Evolutionary conservation across 202 grass and related monocot genomes (phyloP), one percentile per base, ranked within the genome.

Genomic region (Musa balbisiana): DNA sequence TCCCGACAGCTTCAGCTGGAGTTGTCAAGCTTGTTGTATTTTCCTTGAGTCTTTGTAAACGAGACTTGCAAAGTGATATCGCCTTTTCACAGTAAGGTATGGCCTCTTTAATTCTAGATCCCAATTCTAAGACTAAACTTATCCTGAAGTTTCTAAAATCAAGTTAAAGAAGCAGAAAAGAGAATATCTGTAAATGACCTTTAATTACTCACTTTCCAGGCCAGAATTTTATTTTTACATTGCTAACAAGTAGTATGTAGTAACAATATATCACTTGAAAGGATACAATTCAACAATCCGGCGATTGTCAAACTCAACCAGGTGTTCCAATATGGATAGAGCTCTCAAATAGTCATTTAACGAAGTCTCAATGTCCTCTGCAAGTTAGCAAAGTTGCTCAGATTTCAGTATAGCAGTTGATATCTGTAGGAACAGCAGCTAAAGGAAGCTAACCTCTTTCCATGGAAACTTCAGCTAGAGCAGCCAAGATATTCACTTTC

Each of bases 231-330:
- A 74, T 52, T 72, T 16, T 64, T 23, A n/a, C 69, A 16, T 55
- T 49, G 65, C 26, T 2, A 55, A 56, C 12, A 24, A 56, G n/a
- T 16, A 74, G 11, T 33, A 15, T 21, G 8, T 62, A 15, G 17
- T 17, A 11, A 56, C 3, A 10, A 14, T 25, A 26, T 11, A 55
- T 54, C 22, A 9, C 6, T 9, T 3, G 24, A 33, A 55, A 86
- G 88, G 90, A 97, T 97, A 97, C 90, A 97, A 70, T 80, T 93
- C 90, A n/a, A 93, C 79, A 73, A 86, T 68, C 76, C 85, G 94
- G 29, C 90, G 86, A 85, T 97, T 81, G 51, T 91, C 90, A 76
- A 86, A 79, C 15, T 93, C 94, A 62, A 89, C 80, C 80, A 97
- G 83, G 66, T 73, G 74, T 68, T 93, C 94, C 80, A 83, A 52